Conservation (phyloP, 108 stramenopile genomes). For the Nannochloropsis oceanica region DNA sequence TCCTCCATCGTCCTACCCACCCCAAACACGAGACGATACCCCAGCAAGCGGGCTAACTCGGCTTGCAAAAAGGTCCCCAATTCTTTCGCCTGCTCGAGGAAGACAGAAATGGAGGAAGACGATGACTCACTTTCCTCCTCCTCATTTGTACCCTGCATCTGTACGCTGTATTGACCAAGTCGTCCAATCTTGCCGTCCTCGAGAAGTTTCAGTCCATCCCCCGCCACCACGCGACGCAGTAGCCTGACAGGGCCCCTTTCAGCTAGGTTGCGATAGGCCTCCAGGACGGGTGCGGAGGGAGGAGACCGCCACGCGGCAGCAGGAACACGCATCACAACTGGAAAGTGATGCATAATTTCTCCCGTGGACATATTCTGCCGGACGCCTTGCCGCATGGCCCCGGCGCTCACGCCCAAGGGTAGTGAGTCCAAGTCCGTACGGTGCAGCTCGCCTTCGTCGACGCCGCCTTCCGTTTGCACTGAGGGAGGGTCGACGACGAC, state of each 20-base stretch:
- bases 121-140: not conserved
- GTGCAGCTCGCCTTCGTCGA: not conserved
- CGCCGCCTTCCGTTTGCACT: not conserved
- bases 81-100: not conserved
- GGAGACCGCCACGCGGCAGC: not conserved
- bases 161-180: not conserved
- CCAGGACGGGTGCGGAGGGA: not conserved
- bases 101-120: not conserved
- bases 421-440: not conserved
- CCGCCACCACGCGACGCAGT: not conserved
- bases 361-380: not conserved
- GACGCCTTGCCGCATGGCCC: not conserved
- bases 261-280: not conserved
- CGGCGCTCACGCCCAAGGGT: not conserved
- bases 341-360: not conserved
- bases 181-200: not conserved
- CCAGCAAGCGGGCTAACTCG: not conserved
- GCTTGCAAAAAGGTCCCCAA: not conserved
- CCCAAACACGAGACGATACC: not conserved
- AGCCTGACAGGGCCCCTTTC: not conserved
- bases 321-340: not conserved
- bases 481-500: not conserved
- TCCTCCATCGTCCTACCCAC: not conserved
- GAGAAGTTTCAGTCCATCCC: not conserved
- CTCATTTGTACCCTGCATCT: not conserved